Percentiles rank a stretch among this genome's conserved stretches.
phyloP scores from a whole-genome alignment of 805 yeast genomes.

The Ogataea trehaloabstinens region DNA sequence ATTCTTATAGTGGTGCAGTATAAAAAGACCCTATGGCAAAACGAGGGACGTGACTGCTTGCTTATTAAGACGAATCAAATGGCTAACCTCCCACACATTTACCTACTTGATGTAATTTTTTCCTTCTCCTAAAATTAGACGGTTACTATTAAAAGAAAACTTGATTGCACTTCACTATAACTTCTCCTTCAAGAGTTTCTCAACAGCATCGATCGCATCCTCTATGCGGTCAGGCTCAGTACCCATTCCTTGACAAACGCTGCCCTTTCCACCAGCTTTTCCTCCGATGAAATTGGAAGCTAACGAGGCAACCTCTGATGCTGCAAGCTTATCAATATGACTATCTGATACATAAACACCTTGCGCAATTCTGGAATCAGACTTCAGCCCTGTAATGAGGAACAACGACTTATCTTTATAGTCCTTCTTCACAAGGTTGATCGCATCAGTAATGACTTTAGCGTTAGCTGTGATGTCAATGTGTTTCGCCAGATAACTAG shows the following conservation, averaged over 20 bases:
- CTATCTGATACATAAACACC: constrained; percentile 84
- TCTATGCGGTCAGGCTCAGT: constrained; percentile 67
- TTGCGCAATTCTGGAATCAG: constrained; percentile 81
- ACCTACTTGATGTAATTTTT: too few relatives aligned
- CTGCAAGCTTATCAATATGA: constrained; percentile 64
- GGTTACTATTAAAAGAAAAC: too few relatives aligned
- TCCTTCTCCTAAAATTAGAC: too few relatives aligned
- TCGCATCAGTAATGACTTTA: constrained; percentile 91
- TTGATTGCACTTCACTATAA: constrained; percentile 37
- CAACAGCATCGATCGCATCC: constrained; percentile 72
- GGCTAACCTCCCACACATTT: too few relatives aligned
- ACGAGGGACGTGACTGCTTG: too few relatives aligned
- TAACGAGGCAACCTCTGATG: constrained; percentile 68
- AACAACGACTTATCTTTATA: constrained; percentile 74
- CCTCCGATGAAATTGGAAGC: constrained; percentile 86
- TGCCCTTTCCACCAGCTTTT: constrained; percentile 98
- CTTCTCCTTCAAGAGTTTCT: constrained; percentile 58
- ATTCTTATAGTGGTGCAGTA: too few relatives aligned
- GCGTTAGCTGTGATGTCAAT: constrained; percentile 77
- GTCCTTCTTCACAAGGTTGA: constrained; percentile 76
- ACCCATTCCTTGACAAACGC: constrained; percentile 96
- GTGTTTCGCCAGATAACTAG: constrained; percentile 63
- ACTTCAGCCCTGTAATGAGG: constrained; percentile 64
- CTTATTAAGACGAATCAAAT: too few relatives aligned
- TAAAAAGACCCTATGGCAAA: too few relatives aligned